Base-by-base conservation (phyloP, 345 rosid genomes). In the Laguncularia racemosa region DNA sequence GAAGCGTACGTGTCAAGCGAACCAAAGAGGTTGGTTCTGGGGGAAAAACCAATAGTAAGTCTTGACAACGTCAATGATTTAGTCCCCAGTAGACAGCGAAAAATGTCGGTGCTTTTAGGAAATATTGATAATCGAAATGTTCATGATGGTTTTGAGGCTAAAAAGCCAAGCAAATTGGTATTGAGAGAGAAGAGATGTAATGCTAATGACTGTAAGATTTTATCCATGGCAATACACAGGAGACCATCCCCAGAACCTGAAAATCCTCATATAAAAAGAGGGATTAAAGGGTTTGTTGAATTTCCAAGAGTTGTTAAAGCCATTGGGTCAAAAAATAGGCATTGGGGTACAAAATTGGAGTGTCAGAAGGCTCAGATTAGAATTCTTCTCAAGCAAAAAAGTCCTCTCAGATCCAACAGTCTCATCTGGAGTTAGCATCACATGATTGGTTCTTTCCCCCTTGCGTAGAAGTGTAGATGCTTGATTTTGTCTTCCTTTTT, bases 271-370 rank as follows among this genome's bases (percentile, higher is more conserved):
- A 86, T 84, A 58, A 88, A 68, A 77, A 63, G 87, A 78, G 98
- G 95, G 72, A 91, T 88, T 54, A 83, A 78, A 73, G 97, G 95
- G 63, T 84, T 84, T 33, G 95, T 86, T 2, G 97, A 89, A 64
- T 88, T 91, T 44, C 95, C 90, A 0, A 76, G 84, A 69, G 85
- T 79, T 21, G 78, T 88, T 57, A 72, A 90, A 76, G 81, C 92
- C 20, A 73, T 78, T 7, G 81, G 87, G 69, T 78, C 92, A 10
- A 88, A 73, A 60, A 67, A 77, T 55, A 75, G 84, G 69, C 77
- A 73, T 56, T 88, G 95, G 95, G 89, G 92, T n/a, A 71, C 81
- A 38, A 92, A 86, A 71, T 48, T 86, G 20, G 96, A 91, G 70
- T 79, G 86, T 33, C 96, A 86, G 55, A 91, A 75, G 76, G 85